Evolutionary conservation across 306 rosid genomes (phyloP), one percentile per base, ranked within the genome.

Genomic region (Morella rubra): DNA sequence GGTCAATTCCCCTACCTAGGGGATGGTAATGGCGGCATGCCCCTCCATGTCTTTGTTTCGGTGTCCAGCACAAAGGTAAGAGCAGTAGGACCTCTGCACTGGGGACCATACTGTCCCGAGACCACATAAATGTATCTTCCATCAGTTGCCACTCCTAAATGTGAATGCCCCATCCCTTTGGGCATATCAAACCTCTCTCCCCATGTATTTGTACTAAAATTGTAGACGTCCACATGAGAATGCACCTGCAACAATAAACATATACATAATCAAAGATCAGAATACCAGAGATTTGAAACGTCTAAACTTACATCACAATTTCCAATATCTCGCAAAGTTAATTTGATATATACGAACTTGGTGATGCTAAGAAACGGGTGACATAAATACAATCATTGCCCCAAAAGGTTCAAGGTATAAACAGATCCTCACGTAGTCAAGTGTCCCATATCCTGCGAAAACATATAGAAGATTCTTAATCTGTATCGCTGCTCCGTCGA

Each of bases 101-200:
- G 97, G 0, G 93, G 89, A 58, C 98, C 98, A 83, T 80, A 82
- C 80, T 94, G 98, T 67, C 98, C 97, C 0, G 96, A 86, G 65
- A 94, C 76, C 37, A 90, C 88, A 78, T 89, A 94, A 58, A 90
- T 82, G 86, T 86, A 91, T 85, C 97, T 94, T 69, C 94, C 93
- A 87, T 94, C 98, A 76, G 89, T 85, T 44, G 89, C 88, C 54
- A 90, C 85, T 68, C 98, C 98, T 84, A 91, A 86, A 89, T 94
- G 97, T 24, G 98, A 94, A 83, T 91, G 69, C 60, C 84, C 98
- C 98, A 94, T 90, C 49, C 91, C 96, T 82, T 89, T 85, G 52
- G 98, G 97, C 81, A 79, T 89, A 72, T 86, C 78, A 83, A 94
- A 83, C 73, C 72, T 81, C 41, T 79, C 95, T 27, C 70, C 82